Conservation (phyloP, 495 filamentous ascomycete species). For the Aspergillus sparsus region DNA sequence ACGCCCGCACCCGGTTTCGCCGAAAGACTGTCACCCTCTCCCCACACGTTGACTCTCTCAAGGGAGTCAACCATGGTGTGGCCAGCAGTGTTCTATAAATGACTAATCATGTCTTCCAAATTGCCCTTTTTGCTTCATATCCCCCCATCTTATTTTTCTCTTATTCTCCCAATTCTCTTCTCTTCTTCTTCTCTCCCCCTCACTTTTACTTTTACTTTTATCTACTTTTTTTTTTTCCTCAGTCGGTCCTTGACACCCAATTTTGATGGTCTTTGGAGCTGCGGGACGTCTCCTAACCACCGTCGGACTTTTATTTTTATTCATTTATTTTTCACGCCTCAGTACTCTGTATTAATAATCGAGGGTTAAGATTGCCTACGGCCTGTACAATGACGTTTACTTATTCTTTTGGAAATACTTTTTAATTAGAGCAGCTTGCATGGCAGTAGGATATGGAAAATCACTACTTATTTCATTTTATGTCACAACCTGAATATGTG, state of each 20-base stretch:
- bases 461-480: conserved; percentile 14
- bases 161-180: conserved; percentile 11
- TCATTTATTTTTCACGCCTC: conserved; percentile 26
- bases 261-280: conserved; percentile 29
- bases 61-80: conserved; percentile 43
- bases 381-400: conserved; percentile 30
- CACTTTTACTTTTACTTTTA: conserved; percentile 9
- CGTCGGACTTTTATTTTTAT: conserved; percentile 22
- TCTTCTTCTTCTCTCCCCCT: conserved; percentile 10
- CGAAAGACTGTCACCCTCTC: conserved; percentile 36
- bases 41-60: conserved; percentile 39
- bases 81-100: conserved; percentile 45
- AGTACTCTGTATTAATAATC: conserved; percentile 31
- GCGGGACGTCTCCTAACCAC: conserved; percentile 39
- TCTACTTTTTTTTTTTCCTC: not conserved
- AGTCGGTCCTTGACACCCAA: too few species aligned
- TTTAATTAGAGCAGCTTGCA: conserved; percentile 18
- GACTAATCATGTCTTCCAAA: not conserved
- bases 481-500: not conserved
- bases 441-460: conserved; percentile 15
- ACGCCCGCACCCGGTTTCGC: conserved; percentile 39
- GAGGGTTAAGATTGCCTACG: conserved; percentile 14
- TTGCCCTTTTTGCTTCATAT: conserved; percentile 8
- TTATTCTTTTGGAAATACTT: conserved; percentile 20
- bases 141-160: conserved; percentile 9